Base-by-base conservation (phyloP, 2,329 filamentous ascomycete genomes). In the Arthrocladium fulminans region DNA sequence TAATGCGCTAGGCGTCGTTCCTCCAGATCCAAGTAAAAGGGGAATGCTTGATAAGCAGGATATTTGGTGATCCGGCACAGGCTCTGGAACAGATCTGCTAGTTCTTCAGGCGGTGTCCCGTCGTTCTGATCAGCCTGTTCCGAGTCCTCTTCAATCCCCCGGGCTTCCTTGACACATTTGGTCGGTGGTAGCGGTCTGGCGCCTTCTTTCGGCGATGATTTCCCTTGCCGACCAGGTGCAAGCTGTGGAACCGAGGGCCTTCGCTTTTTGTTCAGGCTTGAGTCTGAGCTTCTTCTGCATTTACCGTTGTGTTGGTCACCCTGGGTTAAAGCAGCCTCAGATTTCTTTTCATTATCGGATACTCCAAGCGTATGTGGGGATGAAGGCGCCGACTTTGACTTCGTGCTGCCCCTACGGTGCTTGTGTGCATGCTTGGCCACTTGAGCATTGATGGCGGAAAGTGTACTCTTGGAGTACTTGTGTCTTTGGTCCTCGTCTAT, bases 371-470 rank as follows among this genome's bases (percentile, higher is more conserved):
- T 7, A 13, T 3, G 40, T 15, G 40, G 40, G 13, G 40, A 43
- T 13, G 40, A 43, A 8, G 40, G 40, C 19, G 20, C 9, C 5
- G 40, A 43, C n/a, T 43, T 23, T 10, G 40, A 27, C 24, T 27
- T 43, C 24, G 23, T 27, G 4, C 4, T 43, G 15, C 12, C 7
- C 23, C 24, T 25, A 12, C 40, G 40, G 13, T 43, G 40, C 23
- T 43, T 25, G 40, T 43, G 40, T 22, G 40, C 8, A 29, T 43
- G 23, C 40, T 43, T 43, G 20, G 40, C 40, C 6, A 43, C 40
- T 19, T 43, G 40, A n/a, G 40, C 20, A 27, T 43, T 43, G 40
- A 43, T 43, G n/a, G 40, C 20, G 3, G 40, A 43, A 25, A 43
- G 19, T 15, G 40, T 43, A 19, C 40, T 43, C 23, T 43, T 43